Evolutionary conservation across 2,329 filamentous ascomycete genomes (phyloP), one percentile per base, ranked within the genome.

Genomic region (Penicillium sp.): DNA sequence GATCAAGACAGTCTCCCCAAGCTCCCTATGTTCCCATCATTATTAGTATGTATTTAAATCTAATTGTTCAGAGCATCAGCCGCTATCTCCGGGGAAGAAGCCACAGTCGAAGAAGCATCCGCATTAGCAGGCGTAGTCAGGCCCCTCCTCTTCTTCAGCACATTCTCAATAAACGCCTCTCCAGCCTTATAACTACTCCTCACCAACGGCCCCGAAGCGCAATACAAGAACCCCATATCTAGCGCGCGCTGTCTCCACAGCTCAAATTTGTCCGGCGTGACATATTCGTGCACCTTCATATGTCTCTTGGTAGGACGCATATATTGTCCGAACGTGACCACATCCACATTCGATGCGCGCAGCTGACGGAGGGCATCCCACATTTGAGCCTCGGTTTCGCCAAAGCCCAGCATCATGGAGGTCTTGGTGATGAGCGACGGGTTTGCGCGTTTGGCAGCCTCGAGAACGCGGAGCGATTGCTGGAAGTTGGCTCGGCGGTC

Each of bases 251-350:
- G 84, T 59, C 89, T 84, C 94, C 94, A 99, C 67, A 89, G 78
- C 69, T 97, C 93, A 69, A 99, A 99, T 61, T 87, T 86, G 60
- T 89, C 90, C 0, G 94, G 94, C 0, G 91, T 93, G 47, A 99
- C 84, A 71, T 99, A 99, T 72, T 93, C 91, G 68, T 96, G 89
- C 30, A 99, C 94, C 73, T 96, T 88, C 84, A 99, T 93, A 73
- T 99, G 94, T 46, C 93, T 85, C 81, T 97, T 99, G 4, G 94
- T 99, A 1, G 94, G 94, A 11, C 93, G 90, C 94, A 99, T 99
- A 79, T 99, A 99, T 79, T 99, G 94, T n/a, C 94, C 94, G 65
- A 99, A 99, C 0, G 94, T 99, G 57, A 99, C 91, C 12, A 99
- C 91, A 65, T 99, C 94, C 47, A 97, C 92, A 59, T 89, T 79